A percentile compares a stretch with the other conserved stretches of the same genome.
These are phyloP conservation scores for Tripterygium wilfordii DNA, from an alignment of 177 flowering plant genomes.

Conservation along the genomic window DNA sequence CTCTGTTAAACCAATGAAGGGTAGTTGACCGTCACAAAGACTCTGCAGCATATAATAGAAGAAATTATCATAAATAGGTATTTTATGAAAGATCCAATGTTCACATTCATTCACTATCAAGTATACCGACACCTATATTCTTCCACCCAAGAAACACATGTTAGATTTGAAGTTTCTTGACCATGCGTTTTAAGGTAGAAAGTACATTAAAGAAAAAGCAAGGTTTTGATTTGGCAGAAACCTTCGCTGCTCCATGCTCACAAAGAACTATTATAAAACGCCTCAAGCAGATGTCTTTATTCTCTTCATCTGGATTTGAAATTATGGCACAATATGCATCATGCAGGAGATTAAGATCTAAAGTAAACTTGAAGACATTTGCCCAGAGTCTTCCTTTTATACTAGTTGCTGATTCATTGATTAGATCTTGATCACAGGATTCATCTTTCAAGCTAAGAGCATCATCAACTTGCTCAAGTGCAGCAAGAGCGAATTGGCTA, in stretches of 20 bases:
- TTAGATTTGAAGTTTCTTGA: no score
- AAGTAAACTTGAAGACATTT: slow-evolving; percentile 81
- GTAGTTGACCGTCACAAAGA: slow-evolving; percentile 80
- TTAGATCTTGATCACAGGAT: slow-evolving; percentile 12
- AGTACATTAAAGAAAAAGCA: background rate
- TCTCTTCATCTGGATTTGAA: slow-evolving; percentile 93
- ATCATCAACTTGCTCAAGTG: slow-evolving; percentile 96
- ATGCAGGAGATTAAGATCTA: slow-evolving; percentile 62
- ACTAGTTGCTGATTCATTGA: slow-evolving; percentile 49
- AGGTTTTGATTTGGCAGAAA: slow-evolving; percentile 4
- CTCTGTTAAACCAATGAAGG: slow-evolving; percentile 79
- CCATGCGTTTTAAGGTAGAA: no score
- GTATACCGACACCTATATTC: no score
- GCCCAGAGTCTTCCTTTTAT: slow-evolving; percentile 93
- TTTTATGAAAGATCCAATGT: no score
- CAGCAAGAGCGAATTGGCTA: slow-evolving; percentile 89
- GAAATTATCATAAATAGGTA: background rate
- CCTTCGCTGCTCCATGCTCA: slow-evolving; percentile 81
- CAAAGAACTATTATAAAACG: slow-evolving; percentile 88
- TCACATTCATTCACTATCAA: no score
- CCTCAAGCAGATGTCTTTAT: slow-evolving; percentile 83
- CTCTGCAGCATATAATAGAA: slow-evolving; percentile 33
- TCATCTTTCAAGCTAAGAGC: slow-evolving; percentile 32
- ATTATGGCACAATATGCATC: slow-evolving; percentile 98
- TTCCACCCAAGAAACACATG: no score